Percentiles rank a stretch among this genome's conserved stretches.
These are phyloP conservation scores for Neonothopanus nambi DNA, from an alignment of 1,284 basidiomycete species.

Conservation along the genomic window DNA sequence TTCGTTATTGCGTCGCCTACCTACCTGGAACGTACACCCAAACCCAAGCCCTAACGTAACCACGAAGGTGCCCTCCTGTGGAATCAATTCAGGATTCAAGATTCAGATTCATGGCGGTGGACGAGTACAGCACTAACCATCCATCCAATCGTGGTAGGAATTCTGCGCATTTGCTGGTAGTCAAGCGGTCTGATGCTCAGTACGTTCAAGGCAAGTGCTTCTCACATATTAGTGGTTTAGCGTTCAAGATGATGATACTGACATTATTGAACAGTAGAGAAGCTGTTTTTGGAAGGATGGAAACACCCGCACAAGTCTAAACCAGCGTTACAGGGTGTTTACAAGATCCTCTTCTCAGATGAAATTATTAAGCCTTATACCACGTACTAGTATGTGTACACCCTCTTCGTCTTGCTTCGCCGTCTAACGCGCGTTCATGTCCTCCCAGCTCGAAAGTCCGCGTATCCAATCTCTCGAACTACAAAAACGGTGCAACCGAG, in stretches of 20 bases:
- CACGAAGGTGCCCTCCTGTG: too few relatives aligned
- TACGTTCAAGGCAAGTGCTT: conserved; percentile 19
- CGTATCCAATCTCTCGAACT: conserved; percentile 17
- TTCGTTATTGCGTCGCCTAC: too few relatives aligned
- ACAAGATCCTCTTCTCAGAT: conserved; percentile 50
- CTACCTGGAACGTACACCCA: too few relatives aligned
- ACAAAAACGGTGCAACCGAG: conserved; percentile 44
- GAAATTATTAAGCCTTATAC: conserved; percentile 46
- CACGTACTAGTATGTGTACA: conserved; percentile 43
- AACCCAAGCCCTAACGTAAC: too few relatives aligned
- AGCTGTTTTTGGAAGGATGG: conserved; percentile 55
- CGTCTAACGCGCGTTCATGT: not conserved
- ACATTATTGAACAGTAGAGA: conserved; percentile 39
- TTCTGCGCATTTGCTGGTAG: too few relatives aligned
- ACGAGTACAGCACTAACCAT: too few relatives aligned
- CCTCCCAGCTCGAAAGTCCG: conserved; percentile 29
- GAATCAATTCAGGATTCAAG: too few relatives aligned
- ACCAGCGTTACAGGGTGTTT: conserved; percentile 52
- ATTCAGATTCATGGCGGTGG: too few relatives aligned
- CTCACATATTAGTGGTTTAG: too few relatives aligned
- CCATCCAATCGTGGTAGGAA: too few relatives aligned
- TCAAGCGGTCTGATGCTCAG: conserved; percentile 13
- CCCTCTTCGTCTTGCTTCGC: not conserved
- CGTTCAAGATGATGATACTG: too few relatives aligned
- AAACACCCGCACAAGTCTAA: conserved; percentile 51